phyloP scores from a whole-genome alignment of 306 rosid species.

The Fagus sylvatica region DNA sequence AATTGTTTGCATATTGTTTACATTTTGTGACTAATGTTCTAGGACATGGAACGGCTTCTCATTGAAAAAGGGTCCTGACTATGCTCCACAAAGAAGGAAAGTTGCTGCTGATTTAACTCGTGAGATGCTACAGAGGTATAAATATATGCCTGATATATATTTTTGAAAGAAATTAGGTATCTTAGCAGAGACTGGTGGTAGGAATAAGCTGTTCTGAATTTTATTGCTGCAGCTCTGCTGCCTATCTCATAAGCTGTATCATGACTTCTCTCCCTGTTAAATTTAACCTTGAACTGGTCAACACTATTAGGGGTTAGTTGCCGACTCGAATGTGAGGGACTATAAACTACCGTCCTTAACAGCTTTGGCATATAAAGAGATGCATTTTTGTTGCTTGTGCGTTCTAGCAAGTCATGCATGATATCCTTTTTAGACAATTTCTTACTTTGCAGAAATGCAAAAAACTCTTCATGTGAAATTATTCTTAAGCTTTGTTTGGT shows the following conservation, averaged over 20 bases:
- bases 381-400: background rate
- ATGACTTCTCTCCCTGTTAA: background rate
- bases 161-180: background rate
- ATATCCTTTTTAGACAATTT: background rate
- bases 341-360: background rate
- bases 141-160: background rate
- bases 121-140: conserved; percentile 76
- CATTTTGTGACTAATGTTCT: conserved; percentile 10
- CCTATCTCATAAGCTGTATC: background rate
- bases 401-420: background rate
- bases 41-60: conserved; percentile 81
- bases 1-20: conserved; percentile 9
- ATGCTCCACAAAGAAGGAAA: conserved; percentile 80
- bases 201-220: background rate
- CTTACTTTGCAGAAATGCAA: background rate
- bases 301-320: background rate
- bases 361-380: background rate
- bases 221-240: background rate
- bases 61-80: conserved; percentile 66
- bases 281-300: background rate
- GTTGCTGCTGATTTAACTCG: conserved; percentile 79
- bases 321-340: too few relatives aligned
- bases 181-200: background rate
- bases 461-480: background rate
- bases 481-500: too few relatives aligned